Conservation (phyloP, 78 protist species). For the Chrysochromulina tobinii region DNA sequence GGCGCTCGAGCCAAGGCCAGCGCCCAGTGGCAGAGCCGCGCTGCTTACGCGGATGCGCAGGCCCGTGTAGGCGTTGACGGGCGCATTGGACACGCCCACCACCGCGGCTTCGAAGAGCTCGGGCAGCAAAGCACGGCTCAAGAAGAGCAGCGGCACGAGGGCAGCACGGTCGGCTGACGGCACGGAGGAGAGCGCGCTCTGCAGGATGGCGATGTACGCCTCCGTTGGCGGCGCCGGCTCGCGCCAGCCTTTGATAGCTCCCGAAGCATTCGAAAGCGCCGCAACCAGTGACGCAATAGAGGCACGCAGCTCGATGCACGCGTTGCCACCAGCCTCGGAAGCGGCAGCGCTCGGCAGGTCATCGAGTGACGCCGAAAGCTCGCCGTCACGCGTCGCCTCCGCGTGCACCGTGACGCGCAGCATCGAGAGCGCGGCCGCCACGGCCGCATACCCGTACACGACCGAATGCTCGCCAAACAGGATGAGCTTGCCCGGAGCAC, state of each 20-base stretch:
- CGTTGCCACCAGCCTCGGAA: no score
- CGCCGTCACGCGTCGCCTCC: not conserved
- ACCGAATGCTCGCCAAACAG: constrained; percentile 81
- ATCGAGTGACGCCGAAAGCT: not conserved
- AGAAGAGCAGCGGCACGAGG: constrained; percentile 9
- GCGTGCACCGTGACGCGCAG: not conserved
- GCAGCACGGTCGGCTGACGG: not conserved
- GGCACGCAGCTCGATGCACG: no score
- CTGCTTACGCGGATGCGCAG: not conserved
- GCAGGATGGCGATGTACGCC: not conserved
- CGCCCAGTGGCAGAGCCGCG: constrained; percentile 68
- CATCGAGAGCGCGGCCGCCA: constrained; percentile 53
- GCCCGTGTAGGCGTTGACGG: not conserved
- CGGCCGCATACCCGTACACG: constrained; percentile 65
- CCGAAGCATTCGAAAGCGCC: not conserved
- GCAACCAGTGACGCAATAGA: no score
- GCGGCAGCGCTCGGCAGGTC: not conserved
- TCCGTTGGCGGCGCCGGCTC: not conserved
- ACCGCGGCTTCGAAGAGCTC: not conserved
- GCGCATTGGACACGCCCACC: not conserved
- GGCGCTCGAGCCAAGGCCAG: constrained; percentile 80
- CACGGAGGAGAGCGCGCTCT: not conserved
- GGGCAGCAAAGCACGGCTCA: not conserved
- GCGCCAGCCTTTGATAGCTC: not conserved
- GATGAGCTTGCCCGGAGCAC: constrained; percentile 75